Conservation (phyloP, 768 basidiomycete genomes). For the Rhizopogon rudus region DNA sequence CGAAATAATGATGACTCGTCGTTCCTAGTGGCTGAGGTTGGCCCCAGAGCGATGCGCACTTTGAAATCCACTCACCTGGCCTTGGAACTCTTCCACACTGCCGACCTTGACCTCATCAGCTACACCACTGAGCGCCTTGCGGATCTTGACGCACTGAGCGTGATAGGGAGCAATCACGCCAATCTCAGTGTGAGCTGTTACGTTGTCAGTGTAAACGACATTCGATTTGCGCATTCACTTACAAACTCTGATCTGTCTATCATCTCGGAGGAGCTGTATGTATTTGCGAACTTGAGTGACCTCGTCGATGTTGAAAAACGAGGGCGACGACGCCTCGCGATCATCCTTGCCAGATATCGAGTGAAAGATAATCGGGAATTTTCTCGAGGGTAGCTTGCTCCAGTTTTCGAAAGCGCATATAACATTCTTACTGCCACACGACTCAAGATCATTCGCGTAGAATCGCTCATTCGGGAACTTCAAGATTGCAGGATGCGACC, state of each 20-base stretch:
- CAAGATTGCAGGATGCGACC: constrained; percentile 58
- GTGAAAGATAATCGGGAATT: constrained; percentile 62
- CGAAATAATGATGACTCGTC: constrained; percentile 34
- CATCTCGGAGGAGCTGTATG: constrained; percentile 23
- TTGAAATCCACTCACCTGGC: constrained; percentile 35
- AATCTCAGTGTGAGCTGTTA: constrained; percentile 45
- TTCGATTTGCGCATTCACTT: constrained; percentile 10
- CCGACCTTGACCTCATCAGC: constrained; percentile 49
- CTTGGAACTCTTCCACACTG: constrained; percentile 65
- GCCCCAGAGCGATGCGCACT: background rate
- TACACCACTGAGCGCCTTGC: constrained; percentile 27
- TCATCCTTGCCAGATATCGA: constrained; percentile 55
- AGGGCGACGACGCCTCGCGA: constrained; percentile 63
- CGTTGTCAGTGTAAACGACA: constrained; percentile 1
- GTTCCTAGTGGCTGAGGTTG: constrained; percentile 22
- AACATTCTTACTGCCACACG: constrained; percentile 34
- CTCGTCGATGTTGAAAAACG: constrained; percentile 68
- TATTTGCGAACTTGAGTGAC: constrained; percentile 49
- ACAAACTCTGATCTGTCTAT: constrained; percentile 39
- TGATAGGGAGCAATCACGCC: constrained; percentile 62
- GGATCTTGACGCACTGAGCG: constrained; percentile 50
- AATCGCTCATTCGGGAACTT: constrained; percentile 58
- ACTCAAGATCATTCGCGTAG: constrained; percentile 49
- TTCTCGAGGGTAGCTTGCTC: constrained; percentile 21
- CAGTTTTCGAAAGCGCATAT: constrained; percentile 22